These are phyloP conservation scores for Botrytis pseudocinerea DNA, from an alignment of 2,329 filamentous ascomycete species.

Conservation along the genomic window DNA sequence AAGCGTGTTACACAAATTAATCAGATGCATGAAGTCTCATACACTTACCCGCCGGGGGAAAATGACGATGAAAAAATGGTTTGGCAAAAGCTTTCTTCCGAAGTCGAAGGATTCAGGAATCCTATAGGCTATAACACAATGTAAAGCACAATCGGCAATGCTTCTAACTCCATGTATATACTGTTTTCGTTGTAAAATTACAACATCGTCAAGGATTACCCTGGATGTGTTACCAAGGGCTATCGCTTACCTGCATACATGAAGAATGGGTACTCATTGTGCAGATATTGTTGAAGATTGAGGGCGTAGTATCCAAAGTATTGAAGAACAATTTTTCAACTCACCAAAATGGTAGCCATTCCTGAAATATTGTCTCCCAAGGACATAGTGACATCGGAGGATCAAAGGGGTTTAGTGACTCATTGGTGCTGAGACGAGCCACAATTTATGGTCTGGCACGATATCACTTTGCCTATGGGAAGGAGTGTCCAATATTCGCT, in stretches of 20 bases:
- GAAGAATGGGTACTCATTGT: neutral
- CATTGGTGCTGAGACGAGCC: neutral
- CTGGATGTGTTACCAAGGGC: neutral
- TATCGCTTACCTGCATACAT: neutral
- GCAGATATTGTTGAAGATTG: neutral
- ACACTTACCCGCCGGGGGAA: neutral
- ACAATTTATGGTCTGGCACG: neutral
- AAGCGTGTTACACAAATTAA: neutral
- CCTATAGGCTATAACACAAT: neutral
- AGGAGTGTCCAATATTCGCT: neutral
- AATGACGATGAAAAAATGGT: neutral
- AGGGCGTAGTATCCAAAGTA: neutral
- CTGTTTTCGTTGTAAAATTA: neutral
- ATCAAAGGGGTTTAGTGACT: neutral
- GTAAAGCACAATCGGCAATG: neutral
- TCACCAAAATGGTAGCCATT: too few species aligned
- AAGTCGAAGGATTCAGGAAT: neutral
- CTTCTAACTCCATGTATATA: neutral
- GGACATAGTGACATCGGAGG: neutral
- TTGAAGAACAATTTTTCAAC: neutral
- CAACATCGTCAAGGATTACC: neutral
- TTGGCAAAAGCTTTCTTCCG: neutral
- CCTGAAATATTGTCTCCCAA: neutral
- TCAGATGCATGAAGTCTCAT: constrained; percentile 7
- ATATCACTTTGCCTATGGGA: neutral